A percentile compares a stretch with the other conserved stretches of the same genome.
These are phyloP conservation scores for rapeseed (Brassica napus) DNA, from an alignment of 345 rosid species.

Conservation along the genomic window DNA sequence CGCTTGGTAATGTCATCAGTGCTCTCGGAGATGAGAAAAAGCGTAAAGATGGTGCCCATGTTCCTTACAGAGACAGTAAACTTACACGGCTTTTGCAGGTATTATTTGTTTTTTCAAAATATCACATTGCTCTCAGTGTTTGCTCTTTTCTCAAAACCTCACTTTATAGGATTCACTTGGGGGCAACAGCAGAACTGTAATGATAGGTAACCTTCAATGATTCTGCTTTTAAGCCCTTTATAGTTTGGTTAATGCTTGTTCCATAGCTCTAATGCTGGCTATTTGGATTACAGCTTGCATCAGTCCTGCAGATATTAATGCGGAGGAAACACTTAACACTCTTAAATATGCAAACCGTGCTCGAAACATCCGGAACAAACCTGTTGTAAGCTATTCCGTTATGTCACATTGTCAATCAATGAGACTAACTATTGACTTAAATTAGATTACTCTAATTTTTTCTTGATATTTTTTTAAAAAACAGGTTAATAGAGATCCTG, in stretches of 20 bases:
- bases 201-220: conserved; percentile 68
- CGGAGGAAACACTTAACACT: conserved; percentile 97
- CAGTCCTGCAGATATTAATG: conserved; percentile 98
- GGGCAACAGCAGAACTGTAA: conserved; percentile 97
- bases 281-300: conserved; percentile 69
- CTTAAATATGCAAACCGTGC: conserved; percentile 99
- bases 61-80: conserved; percentile 98
- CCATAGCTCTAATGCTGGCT: neutral
- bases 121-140: neutral
- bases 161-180: conserved; percentile 91
- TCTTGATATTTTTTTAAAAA: neutral
- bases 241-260: conserved; percentile 1
- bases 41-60: conserved; percentile 90
- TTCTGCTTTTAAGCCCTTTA: neutral
- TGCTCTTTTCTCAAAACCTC: conserved; percentile 8
- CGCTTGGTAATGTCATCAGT: conserved; percentile 98
- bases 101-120: conserved; percentile 12
- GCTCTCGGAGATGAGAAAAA: conserved; percentile 99
- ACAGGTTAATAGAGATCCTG: conserved; percentile 97
- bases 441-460: neutral
- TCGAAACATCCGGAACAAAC: conserved; percentile 95
- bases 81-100: conserved; percentile 98
- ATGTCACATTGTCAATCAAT: neutral
- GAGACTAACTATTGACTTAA: neutral
- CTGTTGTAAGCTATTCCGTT: conserved; percentile 71